Conservation (phyloP, 306 rosid genomes). For the Castanea crenata region DNA sequence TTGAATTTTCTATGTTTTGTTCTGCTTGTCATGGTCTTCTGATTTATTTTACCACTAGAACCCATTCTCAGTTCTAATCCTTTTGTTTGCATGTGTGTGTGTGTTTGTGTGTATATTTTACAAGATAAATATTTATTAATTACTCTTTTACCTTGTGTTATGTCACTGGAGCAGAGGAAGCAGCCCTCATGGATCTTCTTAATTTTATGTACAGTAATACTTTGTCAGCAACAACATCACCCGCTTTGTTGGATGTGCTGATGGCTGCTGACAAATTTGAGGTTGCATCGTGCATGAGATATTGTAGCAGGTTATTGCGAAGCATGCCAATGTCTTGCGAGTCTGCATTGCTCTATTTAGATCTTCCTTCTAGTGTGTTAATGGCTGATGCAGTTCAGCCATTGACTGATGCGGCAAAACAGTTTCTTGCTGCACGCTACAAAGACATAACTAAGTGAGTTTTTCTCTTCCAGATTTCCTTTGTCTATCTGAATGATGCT, state of each 20-base stretch:
- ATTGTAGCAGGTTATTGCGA: conserved; percentile 38
- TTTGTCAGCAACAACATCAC: conserved; percentile 23
- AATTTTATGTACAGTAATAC: conserved; percentile 47
- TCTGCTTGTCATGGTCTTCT: background rate
- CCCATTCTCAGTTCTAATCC: background rate
- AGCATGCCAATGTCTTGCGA: conserved; percentile 45
- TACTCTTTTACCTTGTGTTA: background rate
- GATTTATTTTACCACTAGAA: background rate
- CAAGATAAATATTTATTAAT: conserved; percentile 4
- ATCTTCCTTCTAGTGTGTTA: conserved; percentile 41
- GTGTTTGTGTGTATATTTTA: background rate
- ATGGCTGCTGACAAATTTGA: conserved; percentile 57
- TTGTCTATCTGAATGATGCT: background rate
- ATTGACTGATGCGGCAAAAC: conserved; percentile 44
- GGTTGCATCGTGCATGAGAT: conserved; percentile 51
- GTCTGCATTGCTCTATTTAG: conserved; percentile 52
- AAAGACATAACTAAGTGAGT: conserved; percentile 46
- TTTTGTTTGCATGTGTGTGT: background rate
- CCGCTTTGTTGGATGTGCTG: conserved; percentile 46
- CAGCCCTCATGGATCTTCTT: conserved; percentile 52
- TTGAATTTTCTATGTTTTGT: background rate
- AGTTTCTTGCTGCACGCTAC: conserved; percentile 42
- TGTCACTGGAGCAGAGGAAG: conserved; percentile 51
- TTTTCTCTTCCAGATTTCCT: background rate
- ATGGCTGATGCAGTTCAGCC: conserved; percentile 54